phyloP scores from a whole-genome alignment of 148 eudicot species.

The Vaccinium vitisidaea region DNA sequence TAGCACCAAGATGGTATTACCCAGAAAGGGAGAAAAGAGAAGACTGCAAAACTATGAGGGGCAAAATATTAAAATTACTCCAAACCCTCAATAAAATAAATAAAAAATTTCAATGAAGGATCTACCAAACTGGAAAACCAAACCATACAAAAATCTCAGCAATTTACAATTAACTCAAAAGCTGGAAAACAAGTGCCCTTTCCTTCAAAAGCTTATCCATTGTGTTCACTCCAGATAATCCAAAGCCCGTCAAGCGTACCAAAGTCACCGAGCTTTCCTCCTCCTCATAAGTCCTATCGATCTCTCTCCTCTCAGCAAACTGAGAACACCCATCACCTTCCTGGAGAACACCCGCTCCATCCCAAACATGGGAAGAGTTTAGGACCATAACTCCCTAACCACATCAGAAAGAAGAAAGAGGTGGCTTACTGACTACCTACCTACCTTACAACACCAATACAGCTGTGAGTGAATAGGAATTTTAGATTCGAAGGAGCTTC shows the following conservation, averaged over 20 bases:
- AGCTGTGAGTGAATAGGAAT: not conserved
- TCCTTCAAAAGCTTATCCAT: not conserved
- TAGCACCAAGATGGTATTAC: too few species aligned
- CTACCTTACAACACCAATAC: not conserved
- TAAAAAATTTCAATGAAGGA: not conserved
- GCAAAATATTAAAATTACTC: not conserved
- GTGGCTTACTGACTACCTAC: not conserved
- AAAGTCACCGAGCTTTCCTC: not conserved
- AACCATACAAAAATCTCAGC: not conserved
- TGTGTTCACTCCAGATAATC: not conserved
- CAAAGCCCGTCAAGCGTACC: not conserved
- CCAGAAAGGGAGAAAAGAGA: too few species aligned
- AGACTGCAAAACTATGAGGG: too few species aligned
- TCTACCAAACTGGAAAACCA: not conserved
- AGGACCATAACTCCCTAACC: not conserved
- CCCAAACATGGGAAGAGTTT: not conserved
- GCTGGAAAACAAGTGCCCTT: not conserved
- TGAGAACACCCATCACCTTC: not conserved
- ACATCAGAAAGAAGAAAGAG: not conserved
- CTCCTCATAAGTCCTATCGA: not conserved
- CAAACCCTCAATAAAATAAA: not conserved
- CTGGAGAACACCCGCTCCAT: not conserved
- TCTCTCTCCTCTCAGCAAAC: not conserved
- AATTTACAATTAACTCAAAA: not conserved
- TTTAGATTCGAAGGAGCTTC: not conserved